Percentiles rank a stretch among this genome's conserved stretches.
These are phyloP conservation scores for Colletotrichum sidae DNA, from an alignment of 2,329 filamentous ascomycete genomes.

Conservation along the genomic window DNA sequence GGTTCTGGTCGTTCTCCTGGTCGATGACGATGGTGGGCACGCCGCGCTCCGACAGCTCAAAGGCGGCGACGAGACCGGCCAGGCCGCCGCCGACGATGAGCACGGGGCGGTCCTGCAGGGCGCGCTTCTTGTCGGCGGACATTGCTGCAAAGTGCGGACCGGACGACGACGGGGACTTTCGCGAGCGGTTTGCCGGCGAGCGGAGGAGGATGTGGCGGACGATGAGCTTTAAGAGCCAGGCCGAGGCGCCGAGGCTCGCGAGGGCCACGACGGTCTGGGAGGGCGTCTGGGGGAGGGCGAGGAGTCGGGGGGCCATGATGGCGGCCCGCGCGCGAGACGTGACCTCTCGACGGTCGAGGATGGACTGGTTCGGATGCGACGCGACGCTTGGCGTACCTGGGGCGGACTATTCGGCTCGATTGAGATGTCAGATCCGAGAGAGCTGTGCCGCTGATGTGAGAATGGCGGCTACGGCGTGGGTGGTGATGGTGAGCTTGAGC, in stretches of 20 bases:
- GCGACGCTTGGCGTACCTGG: slow-evolving; percentile 8
- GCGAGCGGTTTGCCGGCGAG: slow-evolving; percentile 25
- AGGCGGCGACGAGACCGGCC: slow-evolving; percentile 70
- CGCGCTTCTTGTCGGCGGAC: slow-evolving; percentile 17
- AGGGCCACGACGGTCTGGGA: slow-evolving; percentile 30
- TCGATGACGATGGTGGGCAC: slow-evolving; percentile 66
- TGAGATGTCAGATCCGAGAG: slow-evolving; percentile 10
- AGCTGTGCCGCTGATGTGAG: slow-evolving; percentile 7
- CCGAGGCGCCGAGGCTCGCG: slow-evolving; percentile 28
- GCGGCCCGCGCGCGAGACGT: not conserved
- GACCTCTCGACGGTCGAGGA: not conserved
- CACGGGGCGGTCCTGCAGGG: slow-evolving; percentile 51
- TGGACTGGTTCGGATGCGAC: not conserved
- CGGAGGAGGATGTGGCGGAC: slow-evolving; percentile 35
- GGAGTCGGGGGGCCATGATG: slow-evolving; percentile 1
- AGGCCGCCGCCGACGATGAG: slow-evolving; percentile 69
- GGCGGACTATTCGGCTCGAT: slow-evolving; percentile 9
- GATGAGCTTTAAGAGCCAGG: slow-evolving; percentile 35
- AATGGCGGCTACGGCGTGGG: not conserved
- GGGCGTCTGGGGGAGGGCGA: slow-evolving; percentile 28
- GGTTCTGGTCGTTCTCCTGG: slow-evolving; percentile 66
- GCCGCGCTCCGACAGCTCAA: slow-evolving; percentile 63
- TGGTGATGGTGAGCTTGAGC: not conserved
- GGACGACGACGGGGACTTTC: slow-evolving; percentile 21
- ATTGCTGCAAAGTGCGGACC: slow-evolving; percentile 31